These are phyloP conservation scores for Fusarium lyarnte DNA, from an alignment of 2,329 filamentous ascomycete species.

Conservation along the genomic window DNA sequence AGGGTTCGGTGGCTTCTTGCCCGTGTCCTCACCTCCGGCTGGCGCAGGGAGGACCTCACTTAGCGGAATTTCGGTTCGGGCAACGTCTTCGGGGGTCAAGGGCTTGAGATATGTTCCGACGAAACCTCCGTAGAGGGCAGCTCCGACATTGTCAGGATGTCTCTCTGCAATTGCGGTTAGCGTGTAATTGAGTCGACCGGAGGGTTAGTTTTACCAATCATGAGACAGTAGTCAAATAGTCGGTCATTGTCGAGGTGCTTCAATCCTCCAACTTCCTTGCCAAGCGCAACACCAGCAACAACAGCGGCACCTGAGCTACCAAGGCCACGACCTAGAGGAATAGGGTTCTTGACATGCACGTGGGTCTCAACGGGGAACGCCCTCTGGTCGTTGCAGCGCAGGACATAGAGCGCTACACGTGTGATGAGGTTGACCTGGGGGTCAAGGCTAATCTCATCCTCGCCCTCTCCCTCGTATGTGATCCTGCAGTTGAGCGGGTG, in stretches of 20 bases:
- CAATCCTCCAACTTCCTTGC: constrained; percentile 86
- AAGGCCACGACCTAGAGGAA: constrained; percentile 89
- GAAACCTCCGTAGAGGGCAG: constrained; percentile 94
- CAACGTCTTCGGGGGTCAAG: constrained; percentile 86
- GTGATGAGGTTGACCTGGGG: constrained; percentile 93
- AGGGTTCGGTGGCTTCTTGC: constrained; percentile 85
- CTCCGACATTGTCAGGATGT: constrained; percentile 94
- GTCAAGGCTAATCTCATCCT: constrained; percentile 81
- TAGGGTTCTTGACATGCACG: constrained; percentile 95
- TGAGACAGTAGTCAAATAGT: constrained; percentile 94
- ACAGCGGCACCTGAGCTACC: constrained; percentile 97
- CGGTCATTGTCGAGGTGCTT: constrained; percentile 78
- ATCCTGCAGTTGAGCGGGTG: constrained; percentile 85
- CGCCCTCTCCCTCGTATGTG: constrained; percentile 87
- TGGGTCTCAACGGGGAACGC: constrained; percentile 86
- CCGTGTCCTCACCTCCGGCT: constrained; percentile 91
- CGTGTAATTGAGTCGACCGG: not conserved
- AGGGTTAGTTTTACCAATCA: constrained; percentile 76
- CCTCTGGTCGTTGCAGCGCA: constrained; percentile 89
- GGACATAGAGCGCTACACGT: constrained; percentile 90
- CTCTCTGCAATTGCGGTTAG: constrained; percentile 64
- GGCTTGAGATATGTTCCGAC: constrained; percentile 97
- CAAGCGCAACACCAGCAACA: constrained; percentile 92
- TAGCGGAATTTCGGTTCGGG: constrained; percentile 90
- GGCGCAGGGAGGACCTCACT: constrained; percentile 92